Percentiles rank a stretch among this genome's conserved stretches.
phyloP scores from a whole-genome alignment of 345 rosid species.

The Arabidopsis suecica region DNA sequence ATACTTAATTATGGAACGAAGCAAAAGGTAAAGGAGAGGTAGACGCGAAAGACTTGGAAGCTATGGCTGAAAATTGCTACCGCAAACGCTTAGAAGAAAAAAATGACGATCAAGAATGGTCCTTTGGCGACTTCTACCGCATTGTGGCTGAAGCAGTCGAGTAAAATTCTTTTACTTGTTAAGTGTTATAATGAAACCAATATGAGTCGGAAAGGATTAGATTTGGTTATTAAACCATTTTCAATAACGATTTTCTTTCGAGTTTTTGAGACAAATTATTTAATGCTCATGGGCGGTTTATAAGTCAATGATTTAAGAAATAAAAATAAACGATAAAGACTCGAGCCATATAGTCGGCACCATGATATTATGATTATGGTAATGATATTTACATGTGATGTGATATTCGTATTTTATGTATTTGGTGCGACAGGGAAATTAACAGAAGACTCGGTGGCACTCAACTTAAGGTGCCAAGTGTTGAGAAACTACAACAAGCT shows the following conservation, averaged over 20 bases:
- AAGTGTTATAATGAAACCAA: too few species aligned
- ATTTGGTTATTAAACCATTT: neutral
- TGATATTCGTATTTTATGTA: neutral
- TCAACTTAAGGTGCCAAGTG: conserved; percentile 65
- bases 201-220: neutral
- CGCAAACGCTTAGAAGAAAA: conserved; percentile 39
- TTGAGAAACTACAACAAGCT: conserved; percentile 45
- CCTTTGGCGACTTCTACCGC: conserved; percentile 52
- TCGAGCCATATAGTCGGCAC: conserved; percentile 17
- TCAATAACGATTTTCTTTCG: neutral
- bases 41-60: conserved; percentile 53
- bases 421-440: conserved; percentile 52
- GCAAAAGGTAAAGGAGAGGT: conserved; percentile 52
- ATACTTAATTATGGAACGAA: conserved; percentile 15
- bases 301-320: neutral
- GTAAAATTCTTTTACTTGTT: conserved; percentile 45
- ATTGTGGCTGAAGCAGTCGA: conserved; percentile 64
- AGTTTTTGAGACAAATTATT: neutral
- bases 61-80: conserved; percentile 50
- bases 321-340: neutral
- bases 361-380: conserved; percentile 11
- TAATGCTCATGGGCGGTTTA: neutral
- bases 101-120: conserved; percentile 21
- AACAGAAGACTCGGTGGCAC: conserved; percentile 69
- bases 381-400: conserved; percentile 11